These are phyloP conservation scores for Venturia pyrina DNA, from an alignment of 2,329 filamentous ascomycete species.

Conservation along the genomic window DNA sequence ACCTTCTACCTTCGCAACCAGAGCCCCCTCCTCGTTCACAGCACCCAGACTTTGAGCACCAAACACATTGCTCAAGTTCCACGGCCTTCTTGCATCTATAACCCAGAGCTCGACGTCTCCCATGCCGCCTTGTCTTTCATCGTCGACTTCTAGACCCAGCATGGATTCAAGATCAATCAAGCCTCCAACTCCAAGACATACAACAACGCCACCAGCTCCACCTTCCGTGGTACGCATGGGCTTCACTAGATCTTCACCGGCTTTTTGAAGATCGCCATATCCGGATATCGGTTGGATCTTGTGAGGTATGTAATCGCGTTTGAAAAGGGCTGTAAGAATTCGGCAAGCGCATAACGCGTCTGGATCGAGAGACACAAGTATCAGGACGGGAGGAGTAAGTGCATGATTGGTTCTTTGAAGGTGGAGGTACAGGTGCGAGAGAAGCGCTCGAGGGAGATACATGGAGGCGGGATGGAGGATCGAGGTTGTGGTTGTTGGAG, in stretches of 20 bases:
- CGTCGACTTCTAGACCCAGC: conserved; percentile 62
- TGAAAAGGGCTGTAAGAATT: conserved; percentile 85
- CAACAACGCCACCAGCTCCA: conserved; percentile 76
- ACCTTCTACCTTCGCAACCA: conserved; percentile 32
- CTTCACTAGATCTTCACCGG: conserved; percentile 66
- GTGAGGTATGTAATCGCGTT: conserved; percentile 94
- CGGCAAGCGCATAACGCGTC: conserved; percentile 93
- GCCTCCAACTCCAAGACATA: conserved; percentile 87
- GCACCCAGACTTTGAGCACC: conserved; percentile 51
- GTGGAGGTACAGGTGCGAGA: conserved; percentile 85
- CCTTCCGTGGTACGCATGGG: conserved; percentile 82
- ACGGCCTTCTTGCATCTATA: conserved; percentile 80
- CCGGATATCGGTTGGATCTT: conserved; percentile 93
- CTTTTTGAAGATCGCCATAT: conserved; percentile 77
- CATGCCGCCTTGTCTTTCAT: conserved; percentile 52
- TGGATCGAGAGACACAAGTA: conserved; percentile 87
- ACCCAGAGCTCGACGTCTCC: conserved; percentile 93
- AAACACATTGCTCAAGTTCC: conserved; percentile 92
- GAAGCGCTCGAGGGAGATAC: conserved; percentile 86
- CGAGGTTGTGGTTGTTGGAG: background rate
- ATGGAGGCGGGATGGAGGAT: conserved; percentile 38
- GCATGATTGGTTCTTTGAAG: conserved; percentile 79
- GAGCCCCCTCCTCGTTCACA: conserved; percentile 33
- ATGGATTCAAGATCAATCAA: conserved; percentile 78
- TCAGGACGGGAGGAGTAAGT: conserved; percentile 80